Evolutionary conservation across 2,329 filamentous ascomycete species (phyloP).

Genomic region (Fusarium denticulatum): DNA sequence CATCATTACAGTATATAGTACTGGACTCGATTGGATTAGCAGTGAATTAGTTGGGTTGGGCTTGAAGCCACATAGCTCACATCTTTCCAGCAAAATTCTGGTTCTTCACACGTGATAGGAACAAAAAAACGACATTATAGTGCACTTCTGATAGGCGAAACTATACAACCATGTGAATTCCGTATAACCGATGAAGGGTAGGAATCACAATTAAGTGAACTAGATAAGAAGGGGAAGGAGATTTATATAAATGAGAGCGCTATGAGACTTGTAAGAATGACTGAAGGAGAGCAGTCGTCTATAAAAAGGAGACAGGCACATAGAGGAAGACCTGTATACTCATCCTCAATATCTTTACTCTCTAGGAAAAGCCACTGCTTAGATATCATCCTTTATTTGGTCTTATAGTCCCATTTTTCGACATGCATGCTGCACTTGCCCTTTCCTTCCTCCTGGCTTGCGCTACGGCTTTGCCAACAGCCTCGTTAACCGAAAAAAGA

Average conservation of each 20-base stretch:
- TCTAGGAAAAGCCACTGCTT: neutral
- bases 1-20: rapidly evolving
- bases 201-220: rapidly evolving
- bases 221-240: neutral
- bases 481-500: neutral
- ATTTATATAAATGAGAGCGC: neutral
- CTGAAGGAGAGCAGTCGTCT: neutral
- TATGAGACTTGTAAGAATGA: neutral
- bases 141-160: neutral
- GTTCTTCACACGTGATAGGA: neutral
- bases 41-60: rapidly evolving
- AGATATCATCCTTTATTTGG: rapidly evolving
- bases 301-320: neutral
- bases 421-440: neutral
- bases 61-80: neutral
- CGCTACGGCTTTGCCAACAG: neutral
- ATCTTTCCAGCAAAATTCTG: rapidly evolving
- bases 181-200: neutral
- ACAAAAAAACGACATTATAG: neutral
- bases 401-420: neutral
- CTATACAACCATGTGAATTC: neutral
- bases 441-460: neutral
- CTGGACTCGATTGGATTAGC: rapidly evolving
- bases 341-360: no score
- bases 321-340: neutral